Evolutionary conservation across 805 yeast genomes (phyloP), one percentile per base, ranked within the genome.

Genomic region (Priceomyces medius): DNA sequence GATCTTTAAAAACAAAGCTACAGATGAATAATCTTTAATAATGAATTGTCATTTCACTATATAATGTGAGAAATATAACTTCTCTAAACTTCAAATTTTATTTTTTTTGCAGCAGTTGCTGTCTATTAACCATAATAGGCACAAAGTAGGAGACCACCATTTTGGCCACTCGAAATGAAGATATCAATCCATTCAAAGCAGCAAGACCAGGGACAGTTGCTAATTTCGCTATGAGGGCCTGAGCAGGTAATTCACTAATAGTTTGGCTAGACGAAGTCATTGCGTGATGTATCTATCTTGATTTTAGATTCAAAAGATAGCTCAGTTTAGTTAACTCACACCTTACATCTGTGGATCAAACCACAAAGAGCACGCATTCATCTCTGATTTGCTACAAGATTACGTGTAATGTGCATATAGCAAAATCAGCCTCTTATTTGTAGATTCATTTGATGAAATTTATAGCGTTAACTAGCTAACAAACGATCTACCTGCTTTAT

Each of bases 81-180:
- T n/a, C n/a, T n/a, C n/a, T n/a, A n/a, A n/a, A n/a, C n/a, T n/a
- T n/a, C n/a, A n/a, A n/a, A 9, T 7, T 16, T 4, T 24, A 14
- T 19, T 36, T 26, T 4, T 36, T n/a, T 7, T n/a, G 10, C 20
- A 27, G 20, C 26, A 42, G 35, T 36, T 63, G 58, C 38, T 68
- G 69, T 45, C 74, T 64, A 58, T 69, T 72, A 58, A 77, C 74
- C 51, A 80, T 51, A 35, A 80, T 58, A 8, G 85, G 85, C 31
- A 80, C 74, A 23, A 81, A 80, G 58, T 80, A 80, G 9, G 84
- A 77, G 3, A 79, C 74, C 57, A 80, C 77, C 35, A 79, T 64
- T 55, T 79, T 78, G 42, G 73, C 71, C 21, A 76, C 71, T 14
- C 85, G 84, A 53, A 77, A 74, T 10, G 84, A 78, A 12, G 81